Evolutionary conservation across 2,329 filamentous ascomycete species (phyloP).

Genomic region (Aspergillus tanneri): DNA sequence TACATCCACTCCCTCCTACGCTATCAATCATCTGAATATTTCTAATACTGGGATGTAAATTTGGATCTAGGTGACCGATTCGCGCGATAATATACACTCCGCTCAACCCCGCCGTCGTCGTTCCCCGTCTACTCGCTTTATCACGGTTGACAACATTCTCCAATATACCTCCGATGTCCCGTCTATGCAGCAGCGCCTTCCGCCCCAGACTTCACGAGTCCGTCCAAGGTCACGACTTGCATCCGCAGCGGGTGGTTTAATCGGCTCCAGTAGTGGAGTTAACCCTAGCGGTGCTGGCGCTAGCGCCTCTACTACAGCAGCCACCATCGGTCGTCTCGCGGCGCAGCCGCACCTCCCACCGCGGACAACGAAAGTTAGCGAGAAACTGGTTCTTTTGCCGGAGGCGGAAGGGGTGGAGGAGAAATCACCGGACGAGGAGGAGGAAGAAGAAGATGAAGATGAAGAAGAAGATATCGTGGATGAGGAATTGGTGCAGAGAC

Average conservation of each 20-base stretch:
- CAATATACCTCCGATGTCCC: conserved; percentile 94
- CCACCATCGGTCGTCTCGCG: conserved; percentile 56
- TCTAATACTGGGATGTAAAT: neutral
- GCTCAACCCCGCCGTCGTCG: conserved; percentile 30
- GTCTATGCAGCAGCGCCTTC: conserved; percentile 81
- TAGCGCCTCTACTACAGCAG: conserved; percentile 50
- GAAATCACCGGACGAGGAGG: conserved; percentile 24
- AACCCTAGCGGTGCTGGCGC: conserved; percentile 31
- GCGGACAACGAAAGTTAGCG: conserved; percentile 87
- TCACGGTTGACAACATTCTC: conserved; percentile 89
- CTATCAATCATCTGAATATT: neutral
- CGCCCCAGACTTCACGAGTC: conserved; percentile 45
- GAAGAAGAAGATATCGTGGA: conserved; percentile 31
- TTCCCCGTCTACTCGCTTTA: conserved; percentile 63
- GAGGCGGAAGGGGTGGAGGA: conserved; percentile 57
- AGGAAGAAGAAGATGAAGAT: conserved; percentile 21
- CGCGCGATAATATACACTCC: conserved; percentile 40
- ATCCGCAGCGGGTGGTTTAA: conserved; percentile 31
- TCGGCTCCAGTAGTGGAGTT: conserved; percentile 42
- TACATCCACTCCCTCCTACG: neutral
- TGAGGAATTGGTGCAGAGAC: conserved; percentile 36
- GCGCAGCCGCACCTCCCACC: conserved; percentile 67
- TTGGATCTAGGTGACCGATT: conserved; percentile 43
- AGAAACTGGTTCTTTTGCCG: conserved; percentile 93
- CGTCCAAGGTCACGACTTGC: conserved; percentile 35